Percentiles rank a stretch among this genome's conserved stretches.
Evolutionary conservation across 2,329 filamentous ascomycete genomes (phyloP).

Genomic region (Stylonectria norvegica): DNA sequence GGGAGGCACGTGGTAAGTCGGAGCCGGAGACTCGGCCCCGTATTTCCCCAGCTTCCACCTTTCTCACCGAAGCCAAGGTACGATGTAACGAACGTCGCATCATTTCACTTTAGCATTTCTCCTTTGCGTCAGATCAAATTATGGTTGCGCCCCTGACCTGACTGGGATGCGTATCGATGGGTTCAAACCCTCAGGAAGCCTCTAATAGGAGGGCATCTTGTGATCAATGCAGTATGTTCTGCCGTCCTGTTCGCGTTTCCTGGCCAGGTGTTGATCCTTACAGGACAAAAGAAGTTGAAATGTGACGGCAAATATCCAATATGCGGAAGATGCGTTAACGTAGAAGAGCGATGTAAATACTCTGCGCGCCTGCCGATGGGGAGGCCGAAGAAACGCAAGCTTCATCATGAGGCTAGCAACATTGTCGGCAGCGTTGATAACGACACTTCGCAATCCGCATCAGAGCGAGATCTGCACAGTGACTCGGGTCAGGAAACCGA

Average conservation of each 20-base stretch:
- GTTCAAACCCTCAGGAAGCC: constrained; percentile 9
- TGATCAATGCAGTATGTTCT: constrained; percentile 24
- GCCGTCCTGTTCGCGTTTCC: constrained; percentile 5
- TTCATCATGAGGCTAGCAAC: constrained; percentile 3
- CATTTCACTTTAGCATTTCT: too few relatives aligned
- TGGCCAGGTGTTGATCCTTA: constrained; percentile 3
- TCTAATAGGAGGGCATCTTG: constrained; percentile 24
- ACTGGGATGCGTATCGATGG: too few relatives aligned
- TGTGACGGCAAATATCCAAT: constrained; percentile 22
- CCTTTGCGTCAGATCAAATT: too few relatives aligned
- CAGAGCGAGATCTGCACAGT: neutral
- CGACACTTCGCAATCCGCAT: constrained; percentile 8
- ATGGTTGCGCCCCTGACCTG: too few relatives aligned
- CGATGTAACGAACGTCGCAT: too few relatives aligned
- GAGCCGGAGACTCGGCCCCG: constrained; percentile 18
- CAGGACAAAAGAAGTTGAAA: constrained; percentile 28
- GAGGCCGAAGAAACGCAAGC: constrained; percentile 24
- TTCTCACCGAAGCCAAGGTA: too few relatives aligned
- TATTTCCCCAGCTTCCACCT: too few relatives aligned
- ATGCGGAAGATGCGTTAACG: constrained; percentile 17
- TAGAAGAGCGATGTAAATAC: constrained; percentile 18
- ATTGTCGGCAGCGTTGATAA: constrained; percentile 5
- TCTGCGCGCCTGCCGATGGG: constrained; percentile 25
- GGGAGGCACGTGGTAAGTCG: constrained; percentile 8
- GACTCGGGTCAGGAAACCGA: neutral